Base-by-base conservation (phyloP, 257 asterid genomes). In the Dorcoceras hygrometricum region DNA sequence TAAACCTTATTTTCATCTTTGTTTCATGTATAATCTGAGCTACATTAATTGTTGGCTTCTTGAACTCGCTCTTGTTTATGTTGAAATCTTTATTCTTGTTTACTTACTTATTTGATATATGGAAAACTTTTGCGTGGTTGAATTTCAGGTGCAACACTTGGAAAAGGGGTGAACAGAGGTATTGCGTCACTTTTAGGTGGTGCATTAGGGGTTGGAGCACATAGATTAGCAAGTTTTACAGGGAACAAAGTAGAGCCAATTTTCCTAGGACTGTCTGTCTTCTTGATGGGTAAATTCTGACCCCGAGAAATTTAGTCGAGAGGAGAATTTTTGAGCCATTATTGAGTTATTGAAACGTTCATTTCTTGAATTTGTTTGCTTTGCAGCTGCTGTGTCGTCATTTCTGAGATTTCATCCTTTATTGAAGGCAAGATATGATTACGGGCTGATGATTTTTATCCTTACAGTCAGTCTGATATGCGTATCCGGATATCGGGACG, bases 61-160 rank as follows among this genome's bases (percentile, higher is more conserved):
- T 25, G 18, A 14, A 25, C 7, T 24, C 12, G 12, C 7, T 34
- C 4, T 16, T 36, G 6, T 3, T 62, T 39, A 22, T 9, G 12
- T 8, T 3, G 9, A 22, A 16, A 60, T 14, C 12, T 31, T n/a
- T n/a, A 8, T 26, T 25, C 6, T 4, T 22, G 28, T 11, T 1
- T 62, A 32, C 11, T 1, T 62, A 32, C 11, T 0, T 10, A 19
- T 28, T 66, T 27, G 46, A 27, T 59, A 16, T 0, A 19, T 29
- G 8, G 7, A 6, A 14, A 14, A 43, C 4, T 7, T 23, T 32
- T 23, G 25, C 14, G 31, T 34, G 20, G 22, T 23, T 6, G 7
- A 23, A 16, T 25, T 73, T 60, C 72, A 81, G 86, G 86, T 29
- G 82, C 84, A 62, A 81, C 86, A 25, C 75, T 81, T 20, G 86